Conservation (phyloP, 306 rosid genomes). For the Quercus robur region DNA sequence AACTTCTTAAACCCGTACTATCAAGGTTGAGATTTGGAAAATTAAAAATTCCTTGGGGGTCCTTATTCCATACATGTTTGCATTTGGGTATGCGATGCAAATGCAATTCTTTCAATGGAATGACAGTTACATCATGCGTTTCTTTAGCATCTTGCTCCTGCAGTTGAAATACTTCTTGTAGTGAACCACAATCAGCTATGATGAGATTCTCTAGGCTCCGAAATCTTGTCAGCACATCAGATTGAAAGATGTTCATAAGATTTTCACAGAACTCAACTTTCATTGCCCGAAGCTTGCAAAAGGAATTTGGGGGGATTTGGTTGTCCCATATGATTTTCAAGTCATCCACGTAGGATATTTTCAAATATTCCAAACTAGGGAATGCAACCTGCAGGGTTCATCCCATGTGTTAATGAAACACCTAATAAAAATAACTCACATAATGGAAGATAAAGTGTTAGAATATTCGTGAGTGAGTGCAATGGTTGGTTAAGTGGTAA, state of each 20-base stretch:
- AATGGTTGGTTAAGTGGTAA: too few relatives aligned
- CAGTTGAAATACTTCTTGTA: conserved; percentile 15
- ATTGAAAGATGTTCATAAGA: conserved; percentile 10
- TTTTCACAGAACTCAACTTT: conserved; percentile 3
- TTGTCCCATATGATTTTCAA: conserved; percentile 15
- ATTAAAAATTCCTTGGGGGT: not conserved
- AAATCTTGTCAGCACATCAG: not conserved
- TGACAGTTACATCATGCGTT: not conserved
- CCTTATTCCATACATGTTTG: conserved; percentile 19
- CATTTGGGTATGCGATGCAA: not conserved
- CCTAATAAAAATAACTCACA: not conserved
- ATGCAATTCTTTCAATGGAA: not conserved
- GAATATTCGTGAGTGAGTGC: too few relatives aligned
- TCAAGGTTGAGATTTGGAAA: not conserved
- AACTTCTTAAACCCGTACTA: too few relatives aligned
- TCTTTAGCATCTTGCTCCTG: too few relatives aligned
- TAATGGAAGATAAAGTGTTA: not conserved
- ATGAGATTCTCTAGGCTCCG: not conserved
- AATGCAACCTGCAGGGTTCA: not conserved
- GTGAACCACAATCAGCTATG: not conserved
- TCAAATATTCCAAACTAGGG: conserved; percentile 15
- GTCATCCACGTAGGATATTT: not conserved
- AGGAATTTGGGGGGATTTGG: not conserved
- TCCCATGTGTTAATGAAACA: not conserved
- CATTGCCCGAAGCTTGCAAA: conserved; percentile 2